These are phyloP conservation scores for Trichosanthes cucumerina DNA, from an alignment of 306 rosid species.

Conservation along the genomic window DNA sequence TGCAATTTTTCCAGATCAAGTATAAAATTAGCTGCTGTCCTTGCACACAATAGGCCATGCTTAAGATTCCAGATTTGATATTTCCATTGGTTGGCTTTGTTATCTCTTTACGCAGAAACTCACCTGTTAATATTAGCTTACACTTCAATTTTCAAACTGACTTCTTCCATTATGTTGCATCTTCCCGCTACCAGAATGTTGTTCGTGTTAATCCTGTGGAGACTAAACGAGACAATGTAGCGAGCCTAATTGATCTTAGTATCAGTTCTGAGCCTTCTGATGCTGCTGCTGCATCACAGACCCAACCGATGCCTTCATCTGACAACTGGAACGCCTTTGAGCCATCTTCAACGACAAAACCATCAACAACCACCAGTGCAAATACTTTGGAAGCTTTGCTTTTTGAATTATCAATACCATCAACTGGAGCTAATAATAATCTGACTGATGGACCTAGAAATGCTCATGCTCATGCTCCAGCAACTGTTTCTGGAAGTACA, in stretches of 20 bases:
- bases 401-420: constrained; percentile 42
- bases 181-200: constrained; percentile 16
- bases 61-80: not conserved
- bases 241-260: constrained; percentile 32
- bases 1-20: not conserved
- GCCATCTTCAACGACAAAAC: constrained; percentile 10
- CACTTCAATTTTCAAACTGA: not conserved
- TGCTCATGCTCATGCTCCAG: constrained; percentile 12
- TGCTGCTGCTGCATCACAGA: constrained; percentile 17
- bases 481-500: constrained; percentile 14
- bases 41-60: not conserved
- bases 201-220: constrained; percentile 20
- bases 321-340: constrained; percentile 44
- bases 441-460: constrained; percentile 16
- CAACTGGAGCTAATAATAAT: constrained; percentile 11
- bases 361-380: constrained; percentile 24
- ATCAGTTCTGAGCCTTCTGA: constrained; percentile 22
- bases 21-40: not conserved
- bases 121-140: not conserved
- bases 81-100: not conserved
- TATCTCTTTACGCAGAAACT: not conserved
- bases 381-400: constrained; percentile 41
- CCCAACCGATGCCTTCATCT: constrained; percentile 23
- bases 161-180: constrained; percentile 18
- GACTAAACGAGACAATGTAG: constrained; percentile 10